Evolutionary conservation across 331 rosid genomes (phyloP), one percentile per base, ranked within the genome.

Genomic region (Malus hybrid): DNA sequence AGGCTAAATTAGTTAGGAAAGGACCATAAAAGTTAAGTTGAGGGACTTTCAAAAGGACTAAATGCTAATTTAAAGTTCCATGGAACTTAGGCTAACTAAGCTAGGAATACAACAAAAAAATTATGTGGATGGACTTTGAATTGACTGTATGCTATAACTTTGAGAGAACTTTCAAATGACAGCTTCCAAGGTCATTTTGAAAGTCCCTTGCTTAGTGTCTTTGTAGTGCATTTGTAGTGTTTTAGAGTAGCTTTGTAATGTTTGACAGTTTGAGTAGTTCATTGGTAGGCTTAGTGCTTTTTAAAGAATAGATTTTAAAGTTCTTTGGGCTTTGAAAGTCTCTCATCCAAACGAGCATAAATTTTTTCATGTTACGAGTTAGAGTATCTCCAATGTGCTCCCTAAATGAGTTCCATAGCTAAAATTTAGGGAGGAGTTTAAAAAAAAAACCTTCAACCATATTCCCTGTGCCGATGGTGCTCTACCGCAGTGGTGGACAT

Each of bases 401-500:
- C 54, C 54, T 13, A 14, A 48, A 48, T 48, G 54, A 48, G 54
- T 7, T 14, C 54, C 19, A 48, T 48, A 48, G 3, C 18, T 14
- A 48, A 48, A 48, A 0, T 48, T 48, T 48, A 14, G 19, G 55
- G 55, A 48, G 19, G 54, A 48, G 19, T 14, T 6, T 2, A 36
- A 36, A 8, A 36, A 36, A 9, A 39, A 0, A 9, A 2, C 12
- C 46, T 39, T 39, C 46, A 39, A 39, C 46, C 4, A 9, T 36
- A 36, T 0, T 36, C 44, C 44, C 44, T 36, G 1, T 36, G 44
- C 44, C 1, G 11, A 36, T 39, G 46, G 46, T 39, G 4, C 46
- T 39, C 0, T 39, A 39, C 46, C 12, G 0, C 46, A 39, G 0
- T 9, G 12, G 12, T 1, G 12, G 46, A 9, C 0, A 39, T 0